Conservation (phyloP, 495 filamentous ascomycete genomes). For the Penicillium paradoxum region DNA sequence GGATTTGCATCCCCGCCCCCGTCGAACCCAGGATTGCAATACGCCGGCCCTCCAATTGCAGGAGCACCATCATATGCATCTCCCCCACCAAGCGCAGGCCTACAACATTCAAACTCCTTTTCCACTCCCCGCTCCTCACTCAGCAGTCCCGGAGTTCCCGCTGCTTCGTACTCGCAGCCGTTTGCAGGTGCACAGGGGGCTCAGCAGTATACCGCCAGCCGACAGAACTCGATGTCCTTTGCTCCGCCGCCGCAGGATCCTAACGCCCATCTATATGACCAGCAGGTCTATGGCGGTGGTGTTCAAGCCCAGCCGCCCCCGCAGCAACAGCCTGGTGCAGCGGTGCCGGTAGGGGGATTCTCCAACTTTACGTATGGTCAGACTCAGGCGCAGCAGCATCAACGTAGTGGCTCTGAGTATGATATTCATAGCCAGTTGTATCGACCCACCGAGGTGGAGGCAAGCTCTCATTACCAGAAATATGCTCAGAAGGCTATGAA, state of each 20-base stretch:
- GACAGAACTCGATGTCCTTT: slow-evolving; percentile 32
- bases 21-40: slow-evolving; percentile 21
- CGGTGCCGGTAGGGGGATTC: slow-evolving; percentile 44
- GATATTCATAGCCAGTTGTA: slow-evolving; percentile 73
- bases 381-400: slow-evolving; percentile 25
- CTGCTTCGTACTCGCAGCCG: slow-evolving; percentile 32
- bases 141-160: slow-evolving; percentile 20
- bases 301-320: slow-evolving; percentile 20
- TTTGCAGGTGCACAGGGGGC: slow-evolving; percentile 16
- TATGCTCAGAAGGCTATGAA: slow-evolving; percentile 49
- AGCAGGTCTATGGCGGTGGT: slow-evolving; percentile 11
- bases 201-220: slow-evolving; percentile 15
- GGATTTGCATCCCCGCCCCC: slow-evolving; percentile 22
- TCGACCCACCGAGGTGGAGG: slow-evolving; percentile 64
- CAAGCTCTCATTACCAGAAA: slow-evolving; percentile 35
- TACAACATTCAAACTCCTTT: slow-evolving; percentile 27
- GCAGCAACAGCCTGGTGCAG: slow-evolving; percentile 15
- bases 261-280: slow-evolving; percentile 38
- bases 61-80: slow-evolving; percentile 30
- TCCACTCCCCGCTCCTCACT: slow-evolving; percentile 16
- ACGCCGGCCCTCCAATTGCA: slow-evolving; percentile 26
- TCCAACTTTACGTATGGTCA: slow-evolving; percentile 53
- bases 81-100: slow-evolving; percentile 35
- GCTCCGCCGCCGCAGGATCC: slow-evolving; percentile 45
- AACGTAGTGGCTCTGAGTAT: slow-evolving; percentile 45